These are phyloP conservation scores for Breviolum minutum DNA, from an alignment of 73 alveolate genomes.

Conservation along the genomic window DNA sequence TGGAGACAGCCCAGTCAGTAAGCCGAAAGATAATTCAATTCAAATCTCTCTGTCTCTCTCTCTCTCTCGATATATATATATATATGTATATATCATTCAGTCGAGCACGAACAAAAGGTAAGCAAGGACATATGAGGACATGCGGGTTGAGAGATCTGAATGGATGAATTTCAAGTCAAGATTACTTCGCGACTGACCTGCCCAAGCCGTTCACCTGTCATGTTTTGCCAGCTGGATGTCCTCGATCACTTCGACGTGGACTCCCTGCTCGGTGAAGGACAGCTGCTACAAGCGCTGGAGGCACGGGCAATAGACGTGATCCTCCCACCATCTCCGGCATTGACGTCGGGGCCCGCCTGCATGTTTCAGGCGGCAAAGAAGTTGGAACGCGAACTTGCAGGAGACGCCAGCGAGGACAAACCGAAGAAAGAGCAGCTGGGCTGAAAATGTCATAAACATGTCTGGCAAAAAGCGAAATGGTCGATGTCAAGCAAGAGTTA, in stretches of 20 bases:
- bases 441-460: too few species aligned
- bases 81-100: too few species aligned
- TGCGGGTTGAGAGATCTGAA: too few species aligned
- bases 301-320: neutral
- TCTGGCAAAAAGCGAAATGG: too few species aligned
- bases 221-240: conserved; percentile 20
- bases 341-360: neutral
- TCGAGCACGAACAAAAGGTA: too few species aligned
- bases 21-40: too few species aligned
- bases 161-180: too few species aligned
- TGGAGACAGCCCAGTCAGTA: too few species aligned
- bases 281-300: conserved; percentile 30
- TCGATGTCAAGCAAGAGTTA: too few species aligned
- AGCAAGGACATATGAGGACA: too few species aligned
- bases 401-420: neutral
- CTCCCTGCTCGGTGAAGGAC: conserved; percentile 24
- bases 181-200: neutral
- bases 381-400: conserved; percentile 59
- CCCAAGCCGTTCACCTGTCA: neutral
- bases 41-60: too few species aligned
- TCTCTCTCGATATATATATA: too few species aligned
- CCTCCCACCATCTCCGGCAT: neutral
- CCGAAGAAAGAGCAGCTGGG: neutral
- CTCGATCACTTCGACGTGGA: conserved; percentile 26
- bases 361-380: conserved; percentile 37